Evolutionary conservation across 2,329 filamentous ascomycete species (phyloP), one percentile per base, ranked within the genome.

Genomic region (Metarhizium anisopliae): DNA sequence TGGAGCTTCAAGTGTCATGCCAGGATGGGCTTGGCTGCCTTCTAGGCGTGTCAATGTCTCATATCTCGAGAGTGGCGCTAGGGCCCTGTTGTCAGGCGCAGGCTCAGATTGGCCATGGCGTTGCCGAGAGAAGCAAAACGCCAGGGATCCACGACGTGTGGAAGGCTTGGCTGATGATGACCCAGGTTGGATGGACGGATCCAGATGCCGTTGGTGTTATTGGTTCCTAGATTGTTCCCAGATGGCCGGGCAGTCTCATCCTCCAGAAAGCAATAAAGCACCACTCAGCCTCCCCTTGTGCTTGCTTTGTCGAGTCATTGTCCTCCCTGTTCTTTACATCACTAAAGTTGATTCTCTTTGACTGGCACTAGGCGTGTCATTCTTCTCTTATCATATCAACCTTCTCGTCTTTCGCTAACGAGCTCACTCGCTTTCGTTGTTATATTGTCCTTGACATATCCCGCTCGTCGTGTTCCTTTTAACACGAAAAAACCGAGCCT

Each of bases 321-420:
- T 20, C 47, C 50, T 10, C 16, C 16, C 35, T 38, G 53, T n/a
- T 40, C 47, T 50, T 30, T 7, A 54, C 45, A 54, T 50, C 32
- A 20, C 45, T 20, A 36, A 20, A 11, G 32, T 6, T 8, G 7
- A 35, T 35, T 11, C 32, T 35, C 32, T 35, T 35, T 35, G 7
- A 25, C 32, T 11, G 32, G 32, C 10, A 11, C 32, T 8, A 35
- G 16, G 47, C 29, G 47, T 40, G 30, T 36, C 18, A 47, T 49
- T 52, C 30, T 25, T 32, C 11, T 47, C 40, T 47, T 25, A 16
- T n/a, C 49, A 40, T 25, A 16, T n/a, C 49, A 40, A 51, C 6
- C 49, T 42, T 40, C 13, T 47, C 10, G 53, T 55, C 53, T 36
- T 47, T 55, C 53, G 53, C 53, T 55, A 51, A 55, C 30, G 36